These are phyloP conservation scores for Avena eriantha DNA, from an alignment of 176 grass and related monocot genomes.

Conservation along the genomic window DNA sequence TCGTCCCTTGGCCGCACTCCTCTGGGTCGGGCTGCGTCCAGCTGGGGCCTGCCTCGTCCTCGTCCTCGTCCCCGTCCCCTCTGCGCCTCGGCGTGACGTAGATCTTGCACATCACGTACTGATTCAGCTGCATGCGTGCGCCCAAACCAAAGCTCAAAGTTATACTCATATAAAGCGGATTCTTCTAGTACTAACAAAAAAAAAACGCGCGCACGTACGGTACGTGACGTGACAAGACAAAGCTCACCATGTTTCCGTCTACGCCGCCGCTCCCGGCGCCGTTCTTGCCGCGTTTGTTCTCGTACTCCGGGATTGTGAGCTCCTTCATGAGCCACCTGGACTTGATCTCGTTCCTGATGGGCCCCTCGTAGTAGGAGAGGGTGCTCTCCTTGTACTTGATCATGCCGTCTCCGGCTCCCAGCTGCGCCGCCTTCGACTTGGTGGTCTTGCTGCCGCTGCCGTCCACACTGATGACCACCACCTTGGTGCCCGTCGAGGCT, in stretches of 20 bases:
- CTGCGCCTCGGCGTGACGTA: slow-evolving; percentile 13
- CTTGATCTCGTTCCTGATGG: background rate
- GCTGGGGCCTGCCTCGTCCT: background rate
- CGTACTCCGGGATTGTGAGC: slow-evolving; percentile 27
- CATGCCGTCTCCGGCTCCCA: background rate
- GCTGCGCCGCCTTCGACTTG: too few relatives aligned
- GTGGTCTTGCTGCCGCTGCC: too few relatives aligned
- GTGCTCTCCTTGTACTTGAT: background rate
- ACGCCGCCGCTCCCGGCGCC: background rate
- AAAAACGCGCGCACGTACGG: background rate
- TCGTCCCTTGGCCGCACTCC: background rate
- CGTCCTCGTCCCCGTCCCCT: background rate
- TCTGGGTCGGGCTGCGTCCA: background rate
- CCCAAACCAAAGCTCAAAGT: background rate
- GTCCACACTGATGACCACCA: too few relatives aligned
- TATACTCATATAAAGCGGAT: background rate
- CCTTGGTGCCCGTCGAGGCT: background rate
- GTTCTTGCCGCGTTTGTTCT: background rate
- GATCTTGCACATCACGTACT: slow-evolving; percentile 18
- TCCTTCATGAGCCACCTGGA: slow-evolving; percentile 56
- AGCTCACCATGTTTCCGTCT: background rate
- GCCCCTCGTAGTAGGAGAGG: slow-evolving; percentile 41
- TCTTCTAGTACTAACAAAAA: too few relatives aligned
- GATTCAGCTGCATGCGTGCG: slow-evolving; percentile 37
- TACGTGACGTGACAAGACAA: too few relatives aligned